A percentile compares a stretch with the other conserved stretches of the same genome.
Conservation (phyloP, 1,284 basidiomycete genomes). For the Sphaerobolus stellatus region DNA sequence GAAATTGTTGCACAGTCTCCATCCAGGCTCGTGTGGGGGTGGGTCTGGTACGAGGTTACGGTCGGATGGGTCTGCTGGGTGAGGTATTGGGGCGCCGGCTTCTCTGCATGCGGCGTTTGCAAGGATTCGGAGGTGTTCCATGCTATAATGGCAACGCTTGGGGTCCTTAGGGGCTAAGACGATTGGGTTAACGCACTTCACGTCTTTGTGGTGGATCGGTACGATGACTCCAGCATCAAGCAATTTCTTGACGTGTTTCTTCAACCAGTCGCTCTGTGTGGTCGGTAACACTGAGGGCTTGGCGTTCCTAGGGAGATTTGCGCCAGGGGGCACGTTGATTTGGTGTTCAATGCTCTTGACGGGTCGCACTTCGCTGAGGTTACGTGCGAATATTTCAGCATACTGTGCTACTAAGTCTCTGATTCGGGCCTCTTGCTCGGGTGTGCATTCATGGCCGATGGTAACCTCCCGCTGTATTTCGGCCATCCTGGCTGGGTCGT, state of each 20-base stretch:
- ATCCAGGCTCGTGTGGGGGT: neutral
- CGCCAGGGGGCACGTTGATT: slow-evolving; percentile 13
- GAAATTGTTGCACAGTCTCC: neutral
- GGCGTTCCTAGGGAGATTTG: slow-evolving; percentile 10
- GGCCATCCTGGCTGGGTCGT: slow-evolving; percentile 12
- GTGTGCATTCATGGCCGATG: slow-evolving; percentile 13
- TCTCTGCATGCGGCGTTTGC: neutral
- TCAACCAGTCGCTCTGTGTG: slow-evolving; percentile 11
- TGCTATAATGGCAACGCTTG: neutral
- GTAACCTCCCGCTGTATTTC: slow-evolving; percentile 12
- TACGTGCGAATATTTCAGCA: slow-evolving; percentile 17
- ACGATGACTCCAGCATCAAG: slow-evolving; percentile 14
- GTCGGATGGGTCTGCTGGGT: neutral
- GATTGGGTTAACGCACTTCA: slow-evolving; percentile 14
- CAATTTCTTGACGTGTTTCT: slow-evolving; percentile 15
- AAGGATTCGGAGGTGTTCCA: neutral
- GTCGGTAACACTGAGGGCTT: slow-evolving; percentile 13
- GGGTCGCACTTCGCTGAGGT: slow-evolving; percentile 14
- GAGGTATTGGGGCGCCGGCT: neutral
- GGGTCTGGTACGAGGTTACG: neutral
- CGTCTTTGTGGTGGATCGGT: slow-evolving; percentile 10
- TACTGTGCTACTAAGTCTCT: slow-evolving; percentile 12
- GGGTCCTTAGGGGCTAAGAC: slow-evolving; percentile 18
- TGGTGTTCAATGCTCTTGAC: slow-evolving; percentile 15
- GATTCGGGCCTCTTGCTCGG: slow-evolving; percentile 9